Evolutionary conservation across 192 early-diverging fungal species (phyloP).

Genomic region (Coemansia sp.): DNA sequence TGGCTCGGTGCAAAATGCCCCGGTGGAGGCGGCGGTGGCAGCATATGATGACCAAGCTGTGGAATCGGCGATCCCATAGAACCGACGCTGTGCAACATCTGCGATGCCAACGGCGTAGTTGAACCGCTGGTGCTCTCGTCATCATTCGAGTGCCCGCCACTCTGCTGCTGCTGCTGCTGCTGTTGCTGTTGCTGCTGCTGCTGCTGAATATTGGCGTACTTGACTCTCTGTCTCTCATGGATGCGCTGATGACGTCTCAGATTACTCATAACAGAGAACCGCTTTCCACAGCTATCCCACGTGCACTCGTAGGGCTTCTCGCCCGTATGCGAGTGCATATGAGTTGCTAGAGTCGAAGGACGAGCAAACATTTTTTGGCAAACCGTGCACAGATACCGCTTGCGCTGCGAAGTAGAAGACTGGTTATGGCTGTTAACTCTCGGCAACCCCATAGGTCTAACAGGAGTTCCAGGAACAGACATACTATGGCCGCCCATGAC

Average conservation of each 20-base stretch:
- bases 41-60: slow-evolving; percentile 24
- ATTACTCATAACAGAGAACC: slow-evolving; percentile 70
- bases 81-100: slow-evolving; percentile 14
- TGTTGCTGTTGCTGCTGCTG: slow-evolving; percentile 19
- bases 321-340: slow-evolving; percentile 57
- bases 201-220: neutral
- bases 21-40: slow-evolving; percentile 26
- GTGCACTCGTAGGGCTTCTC: slow-evolving; percentile 59
- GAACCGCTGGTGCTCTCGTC: slow-evolving; percentile 33
- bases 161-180: slow-evolving; percentile 10
- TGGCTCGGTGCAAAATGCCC: slow-evolving; percentile 12
- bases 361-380: slow-evolving; percentile 56
- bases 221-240: no score
- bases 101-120: slow-evolving; percentile 41
- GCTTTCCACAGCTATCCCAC: slow-evolving; percentile 62
- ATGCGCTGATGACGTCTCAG: slow-evolving; percentile 66
- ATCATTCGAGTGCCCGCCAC: slow-evolving; percentile 4
- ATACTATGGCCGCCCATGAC: slow-evolving; percentile 10
- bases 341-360: slow-evolving; percentile 51
- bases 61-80: neutral
- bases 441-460: slow-evolving; percentile 25
- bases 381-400: slow-evolving; percentile 53
- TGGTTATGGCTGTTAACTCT: slow-evolving; percentile 34
- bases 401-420: slow-evolving; percentile 54
- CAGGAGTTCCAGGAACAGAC: slow-evolving; percentile 31